These are phyloP conservation scores for Blastobotrys aristatus DNA, from an alignment of 1,139 yeast species.

Conservation along the genomic window DNA sequence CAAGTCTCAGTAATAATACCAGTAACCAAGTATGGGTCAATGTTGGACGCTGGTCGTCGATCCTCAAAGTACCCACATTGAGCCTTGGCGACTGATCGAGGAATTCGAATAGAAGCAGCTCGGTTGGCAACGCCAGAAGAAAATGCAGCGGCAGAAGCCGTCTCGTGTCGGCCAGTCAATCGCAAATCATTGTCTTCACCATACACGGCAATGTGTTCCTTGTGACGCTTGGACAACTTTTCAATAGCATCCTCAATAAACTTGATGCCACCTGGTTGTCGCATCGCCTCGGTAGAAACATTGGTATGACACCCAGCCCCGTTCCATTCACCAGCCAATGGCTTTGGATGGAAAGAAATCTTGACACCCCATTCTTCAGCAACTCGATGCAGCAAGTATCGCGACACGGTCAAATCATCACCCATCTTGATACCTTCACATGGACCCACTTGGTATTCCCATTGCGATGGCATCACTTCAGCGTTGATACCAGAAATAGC, in stretches of 20 bases:
- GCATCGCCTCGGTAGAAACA: constrained; percentile 88
- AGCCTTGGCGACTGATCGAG: constrained; percentile 97
- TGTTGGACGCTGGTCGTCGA: constrained; percentile 99
- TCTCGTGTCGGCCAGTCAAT: constrained; percentile 97
- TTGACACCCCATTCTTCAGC: constrained; percentile 99
- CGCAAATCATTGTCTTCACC: constrained; percentile 94
- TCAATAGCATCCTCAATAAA: constrained; percentile 86
- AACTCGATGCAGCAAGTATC: constrained; percentile 87
- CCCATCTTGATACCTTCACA: constrained; percentile 95
- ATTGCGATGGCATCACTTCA: constrained; percentile 99
- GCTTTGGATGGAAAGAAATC: constrained; percentile 99
- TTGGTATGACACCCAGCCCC: constrained; percentile 99
- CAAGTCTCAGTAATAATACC: constrained; percentile 98
- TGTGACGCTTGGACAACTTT: constrained; percentile 92
- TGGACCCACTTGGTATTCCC: constrained; percentile 99
- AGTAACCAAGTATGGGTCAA: constrained; percentile 96
- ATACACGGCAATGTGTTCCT: constrained; percentile 90
- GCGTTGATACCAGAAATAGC: constrained; percentile 95
- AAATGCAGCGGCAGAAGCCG: constrained; percentile 88
- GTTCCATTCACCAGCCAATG: constrained; percentile 94
- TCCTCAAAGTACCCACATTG: constrained; percentile 98
- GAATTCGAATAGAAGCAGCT: constrained; percentile 98
- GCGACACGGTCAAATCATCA: constrained; percentile 93
- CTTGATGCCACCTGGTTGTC: constrained; percentile 95
- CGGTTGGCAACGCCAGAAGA: constrained; percentile 99